These are phyloP conservation scores for Neoscytalidium dimidiatum DNA, from an alignment of 2,329 filamentous ascomycete genomes.

Conservation along the genomic window DNA sequence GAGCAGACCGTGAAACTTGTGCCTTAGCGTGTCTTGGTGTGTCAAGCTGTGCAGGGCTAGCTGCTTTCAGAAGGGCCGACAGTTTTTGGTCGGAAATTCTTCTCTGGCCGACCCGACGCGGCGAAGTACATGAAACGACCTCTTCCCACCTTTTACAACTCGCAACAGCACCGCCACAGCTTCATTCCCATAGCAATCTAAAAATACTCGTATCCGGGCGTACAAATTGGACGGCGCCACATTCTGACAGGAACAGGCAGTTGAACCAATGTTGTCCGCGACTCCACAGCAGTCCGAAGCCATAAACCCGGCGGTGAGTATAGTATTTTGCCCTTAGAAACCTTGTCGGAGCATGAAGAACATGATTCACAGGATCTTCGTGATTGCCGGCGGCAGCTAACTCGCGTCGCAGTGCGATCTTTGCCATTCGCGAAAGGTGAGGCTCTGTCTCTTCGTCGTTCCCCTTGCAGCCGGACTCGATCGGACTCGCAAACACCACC, in stretches of 20 bases:
- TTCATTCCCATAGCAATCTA: background rate
- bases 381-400: background rate
- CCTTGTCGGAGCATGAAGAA: background rate
- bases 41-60: background rate
- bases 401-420: conserved; percentile 7
- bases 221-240: conserved; percentile 13
- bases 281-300: conserved; percentile 4
- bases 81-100: background rate
- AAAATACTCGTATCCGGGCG: conserved; percentile 10
- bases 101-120: background rate
- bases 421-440: conserved; percentile 8
- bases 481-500: background rate
- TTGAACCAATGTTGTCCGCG: conserved; percentile 4
- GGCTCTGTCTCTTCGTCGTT: background rate
- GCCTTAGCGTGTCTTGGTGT: background rate
- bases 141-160: background rate
- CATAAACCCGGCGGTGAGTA: conserved; percentile 2
- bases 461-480: background rate
- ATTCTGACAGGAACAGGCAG: background rate
- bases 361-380: background rate
- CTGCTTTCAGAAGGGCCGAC: background rate
- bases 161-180: conserved; percentile 5
- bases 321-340: background rate
- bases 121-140: conserved; percentile 1
- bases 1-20: background rate